Base-by-base conservation (phyloP, 495 filamentous ascomycete genomes). In the Chaetomium tenue region DNA sequence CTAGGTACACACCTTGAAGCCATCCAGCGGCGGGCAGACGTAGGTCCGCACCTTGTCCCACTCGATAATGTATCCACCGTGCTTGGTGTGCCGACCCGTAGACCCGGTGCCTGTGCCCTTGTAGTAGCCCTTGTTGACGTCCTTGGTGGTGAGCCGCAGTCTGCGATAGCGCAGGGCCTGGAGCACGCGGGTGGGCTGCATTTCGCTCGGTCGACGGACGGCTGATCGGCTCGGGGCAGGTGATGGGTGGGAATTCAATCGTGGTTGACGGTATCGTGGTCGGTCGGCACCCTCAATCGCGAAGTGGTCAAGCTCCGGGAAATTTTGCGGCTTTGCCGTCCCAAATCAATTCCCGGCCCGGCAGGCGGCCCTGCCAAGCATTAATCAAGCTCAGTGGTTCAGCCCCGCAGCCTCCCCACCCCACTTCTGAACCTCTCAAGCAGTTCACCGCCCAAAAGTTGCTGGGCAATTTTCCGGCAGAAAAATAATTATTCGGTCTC, bases 51-150 rank as follows among this genome's bases (percentile, higher is more conserved):
- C 91, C 77, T 94, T 96, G 25, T 79, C 68, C 83, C 84, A 93
- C 63, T 97, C 88, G 69, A 97, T 87, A 11, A 87, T 74, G 75
- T 92, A 98, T 39, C 87, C 87, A 73, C 93, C 93, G 76, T 88
- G 84, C 74, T 90, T 91, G 22, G 91, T 92, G 76, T 96, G 93
- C 39, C 80, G 75, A 66, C 94, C 94, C 87, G 93, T 91, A 44
- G 88, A 85, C 15, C 95, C 95, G 0, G 90, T 86, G 25, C 93
- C 83, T 64, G 86, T 97, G 72, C 95, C 95, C 81, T 98, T 98
- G 86, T 98, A 98, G 84, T 87, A 98, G 56, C 91, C 94, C 74
- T 92, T 91, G 73, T 89, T 89, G 78, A 91, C 87, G 74, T 90
- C 86, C 79, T 98, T 98, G 65, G 94, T 98, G 5, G 90, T 97